These are phyloP conservation scores for Lactarius trivialis DNA, from an alignment of 768 basidiomycete species.

Conservation along the genomic window DNA sequence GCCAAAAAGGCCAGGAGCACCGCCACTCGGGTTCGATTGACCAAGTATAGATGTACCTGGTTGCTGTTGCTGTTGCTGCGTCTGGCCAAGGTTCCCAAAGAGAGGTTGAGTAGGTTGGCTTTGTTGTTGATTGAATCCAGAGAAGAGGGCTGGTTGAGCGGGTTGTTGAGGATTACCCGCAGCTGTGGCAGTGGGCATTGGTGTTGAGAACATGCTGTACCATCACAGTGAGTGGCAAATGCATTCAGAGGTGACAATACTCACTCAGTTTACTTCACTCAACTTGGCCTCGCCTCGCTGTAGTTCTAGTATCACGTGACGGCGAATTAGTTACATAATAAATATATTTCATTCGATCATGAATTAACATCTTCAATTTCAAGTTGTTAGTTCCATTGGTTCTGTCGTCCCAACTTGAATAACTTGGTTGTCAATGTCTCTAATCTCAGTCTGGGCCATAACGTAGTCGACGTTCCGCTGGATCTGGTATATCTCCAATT, in stretches of 20 bases:
- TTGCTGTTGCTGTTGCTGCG: conserved; percentile 17
- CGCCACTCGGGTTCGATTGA: background rate
- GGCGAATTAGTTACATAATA: background rate
- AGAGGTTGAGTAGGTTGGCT: conserved; percentile 27
- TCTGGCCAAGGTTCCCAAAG: conserved; percentile 25
- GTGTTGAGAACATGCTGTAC: conserved; percentile 2
- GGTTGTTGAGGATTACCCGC: background rate
- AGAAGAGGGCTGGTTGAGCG: conserved; percentile 19
- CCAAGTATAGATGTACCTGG: conserved; percentile 1
- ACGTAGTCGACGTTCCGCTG: background rate
- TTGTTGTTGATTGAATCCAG: conserved; percentile 25
- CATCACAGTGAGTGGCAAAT: background rate
- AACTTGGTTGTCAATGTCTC: background rate
- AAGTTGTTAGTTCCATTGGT: background rate
- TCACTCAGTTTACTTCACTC: background rate
- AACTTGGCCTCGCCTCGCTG: background rate
- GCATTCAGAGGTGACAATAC: background rate
- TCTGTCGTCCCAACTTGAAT: background rate
- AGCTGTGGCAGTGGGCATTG: background rate
- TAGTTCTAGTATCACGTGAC: background rate
- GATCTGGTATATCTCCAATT: no score
- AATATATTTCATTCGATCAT: no score
- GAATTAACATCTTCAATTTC: no score
- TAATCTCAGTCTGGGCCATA: background rate
- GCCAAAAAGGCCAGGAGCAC: conserved; percentile 1